A percentile compares a stretch with the other conserved stretches of the same genome.
phyloP scores from a whole-genome alignment of 257 asterid species.

The Catharanthus roseus region DNA sequence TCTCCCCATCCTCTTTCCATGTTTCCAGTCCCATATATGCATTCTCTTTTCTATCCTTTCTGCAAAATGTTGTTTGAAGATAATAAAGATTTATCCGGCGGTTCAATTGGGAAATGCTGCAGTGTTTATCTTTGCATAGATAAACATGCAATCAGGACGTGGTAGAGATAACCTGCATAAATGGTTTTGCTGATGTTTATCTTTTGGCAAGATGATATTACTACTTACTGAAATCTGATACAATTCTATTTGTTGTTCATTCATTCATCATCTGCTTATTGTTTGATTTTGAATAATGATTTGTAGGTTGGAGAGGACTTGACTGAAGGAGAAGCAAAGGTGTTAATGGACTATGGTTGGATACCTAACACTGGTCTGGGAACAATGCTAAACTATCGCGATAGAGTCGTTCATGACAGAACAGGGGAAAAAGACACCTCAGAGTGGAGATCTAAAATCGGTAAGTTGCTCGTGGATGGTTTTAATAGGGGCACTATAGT shows the following conservation, averaged over 20 bases:
- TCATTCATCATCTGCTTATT: no score
- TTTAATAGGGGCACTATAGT: slow-evolving; percentile 57
- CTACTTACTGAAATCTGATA: slow-evolving; percentile 2
- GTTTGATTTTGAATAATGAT: background rate
- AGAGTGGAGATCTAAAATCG: slow-evolving; percentile 84
- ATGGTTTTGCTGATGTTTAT: background rate
- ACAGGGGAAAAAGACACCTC: slow-evolving; percentile 48
- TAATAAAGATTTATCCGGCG: background rate
- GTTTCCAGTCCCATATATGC: background rate
- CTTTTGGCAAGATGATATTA: background rate
- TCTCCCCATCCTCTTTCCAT: background rate
- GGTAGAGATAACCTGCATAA: background rate
- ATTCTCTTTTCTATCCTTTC: background rate
- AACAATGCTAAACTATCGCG: slow-evolving; percentile 82
- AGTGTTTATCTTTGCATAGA: background rate
- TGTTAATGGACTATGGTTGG: slow-evolving; percentile 77
- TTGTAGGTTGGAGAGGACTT: slow-evolving; percentile 75
- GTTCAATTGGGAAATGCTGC: background rate
- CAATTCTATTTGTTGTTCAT: background rate
- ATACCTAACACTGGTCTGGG: slow-evolving; percentile 75
- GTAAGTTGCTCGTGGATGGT: slow-evolving; percentile 78
- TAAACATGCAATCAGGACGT: background rate
- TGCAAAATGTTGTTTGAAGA: background rate
- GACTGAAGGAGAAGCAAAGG: slow-evolving; percentile 79
- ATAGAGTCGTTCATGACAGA: slow-evolving; percentile 80